Evolutionary conservation across 331 rosid species (phyloP), one percentile per base, ranked within the genome.

Genomic region (Malus hybrid): DNA sequence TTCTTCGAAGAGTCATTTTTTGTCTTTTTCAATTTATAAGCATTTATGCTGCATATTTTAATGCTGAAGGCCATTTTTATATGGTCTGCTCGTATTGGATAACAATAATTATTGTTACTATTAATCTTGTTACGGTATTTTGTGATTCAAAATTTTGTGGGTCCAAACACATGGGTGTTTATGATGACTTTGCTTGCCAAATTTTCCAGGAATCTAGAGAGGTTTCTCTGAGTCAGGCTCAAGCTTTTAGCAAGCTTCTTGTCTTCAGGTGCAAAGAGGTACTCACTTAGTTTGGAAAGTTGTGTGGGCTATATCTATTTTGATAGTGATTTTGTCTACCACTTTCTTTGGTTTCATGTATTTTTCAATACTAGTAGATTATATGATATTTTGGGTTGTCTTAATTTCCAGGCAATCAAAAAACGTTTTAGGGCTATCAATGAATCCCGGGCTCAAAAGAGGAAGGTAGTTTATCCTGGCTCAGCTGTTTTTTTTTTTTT

Each of bases 391-490:
- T 34, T 39, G 29, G 22, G 73, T 72, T 39, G 20, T 78, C 69
- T 31, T 55, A 73, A 75, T 83, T 84, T 85, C 31, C 88, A 95
- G 99, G 96, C 98, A 32, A 87, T 92, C 32, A 88, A 89, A 78
- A 92, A 88, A 82, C 95, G 97, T 79, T 85, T 88, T 12, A 90
- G 99, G 83, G 99, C 99, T 84, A 92, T 92, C 69, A 95, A 95
- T 88, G 97, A 92, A 79, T 95, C 99, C 78, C 99, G 97, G 70
- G 98, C 95, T 86, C 93, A 92, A 74, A 95, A 95, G 86, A 78
- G 99, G 83, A 95, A 95, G 99, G 99, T 94, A 76, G 80, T 80
- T 75, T 67, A 46, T 56, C 73, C 57, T 65, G 39, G 71, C 62
- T 34, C 44, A 62, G 44, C 55, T 19, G 22, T 52, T 62, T 24